Evolutionary conservation across 495 filamentous ascomycete species (phyloP).

Genomic region (Thermochaetoides thermophila): DNA sequence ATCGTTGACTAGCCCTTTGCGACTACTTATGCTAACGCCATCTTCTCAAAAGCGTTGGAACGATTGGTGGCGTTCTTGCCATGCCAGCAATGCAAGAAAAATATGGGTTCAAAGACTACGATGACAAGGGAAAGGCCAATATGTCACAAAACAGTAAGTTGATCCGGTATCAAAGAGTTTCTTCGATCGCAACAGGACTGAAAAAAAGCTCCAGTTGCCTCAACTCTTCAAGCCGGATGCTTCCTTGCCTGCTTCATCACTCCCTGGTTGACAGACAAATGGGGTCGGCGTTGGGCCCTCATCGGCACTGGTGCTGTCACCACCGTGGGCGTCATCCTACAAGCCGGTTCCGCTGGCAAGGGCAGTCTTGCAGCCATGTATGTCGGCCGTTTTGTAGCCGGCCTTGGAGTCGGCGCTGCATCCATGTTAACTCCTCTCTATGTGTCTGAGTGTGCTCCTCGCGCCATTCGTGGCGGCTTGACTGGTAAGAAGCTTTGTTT

Average conservation of each 20-base stretch:
- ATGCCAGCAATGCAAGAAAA: slow-evolving; percentile 31
- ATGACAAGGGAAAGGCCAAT: neutral
- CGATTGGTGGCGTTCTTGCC: slow-evolving; percentile 43
- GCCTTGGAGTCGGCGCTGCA: slow-evolving; percentile 49
- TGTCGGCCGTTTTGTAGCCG: slow-evolving; percentile 50
- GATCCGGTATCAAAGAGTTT: no score
- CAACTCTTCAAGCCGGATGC: slow-evolving; percentile 48
- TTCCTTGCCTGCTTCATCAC: slow-evolving; percentile 46
- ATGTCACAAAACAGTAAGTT: slow-evolving; percentile 1
- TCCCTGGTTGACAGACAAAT: slow-evolving; percentile 40
- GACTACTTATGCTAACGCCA: no score
- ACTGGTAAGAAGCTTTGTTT: slow-evolving; percentile 28
- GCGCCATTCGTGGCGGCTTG: slow-evolving; percentile 54
- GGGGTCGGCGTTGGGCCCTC: slow-evolving; percentile 22
- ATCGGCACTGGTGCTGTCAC: slow-evolving; percentile 25
- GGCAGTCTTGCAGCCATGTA: slow-evolving; percentile 42
- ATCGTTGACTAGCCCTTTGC: neutral
- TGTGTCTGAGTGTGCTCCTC: slow-evolving; percentile 50
- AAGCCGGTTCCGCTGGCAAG: slow-evolving; percentile 18
- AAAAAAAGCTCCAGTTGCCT: slow-evolving; percentile 31
- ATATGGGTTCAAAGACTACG: neutral
- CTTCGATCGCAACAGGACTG: slow-evolving; percentile 6
- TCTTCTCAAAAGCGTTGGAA: neutral
- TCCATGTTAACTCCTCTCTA: slow-evolving; percentile 49
- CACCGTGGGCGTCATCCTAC: slow-evolving; percentile 25